Evolutionary conservation across 805 yeast genomes (phyloP).

Genomic region (Zygoascus biomembranicola): DNA sequence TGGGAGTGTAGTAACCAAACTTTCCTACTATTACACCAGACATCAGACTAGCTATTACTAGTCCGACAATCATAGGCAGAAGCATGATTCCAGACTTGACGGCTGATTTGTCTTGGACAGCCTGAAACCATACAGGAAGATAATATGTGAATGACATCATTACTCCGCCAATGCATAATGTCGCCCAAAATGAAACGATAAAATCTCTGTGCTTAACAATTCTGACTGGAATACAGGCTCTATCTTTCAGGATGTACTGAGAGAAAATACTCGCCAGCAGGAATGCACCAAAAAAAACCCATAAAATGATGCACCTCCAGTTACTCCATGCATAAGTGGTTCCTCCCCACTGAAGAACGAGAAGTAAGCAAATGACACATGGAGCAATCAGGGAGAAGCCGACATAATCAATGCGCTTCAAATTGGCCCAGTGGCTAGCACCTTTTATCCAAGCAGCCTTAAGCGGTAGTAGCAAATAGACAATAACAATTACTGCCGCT

Average conservation of each 20-base stretch:
- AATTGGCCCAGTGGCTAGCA: constrained; percentile 23
- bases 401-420: constrained; percentile 4
- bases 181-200: constrained; percentile 31
- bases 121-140: constrained; percentile 41
- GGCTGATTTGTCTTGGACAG: constrained; percentile 33
- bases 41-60: constrained; percentile 11
- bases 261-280: background rate
- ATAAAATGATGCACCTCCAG: background rate
- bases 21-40: background rate
- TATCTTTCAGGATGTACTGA: background rate
- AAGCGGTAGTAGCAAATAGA: constrained; percentile 23
- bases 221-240: background rate
- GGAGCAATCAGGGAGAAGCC: constrained; percentile 20
- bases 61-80: constrained; percentile 28
- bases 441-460: constrained; percentile 31
- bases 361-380: background rate
- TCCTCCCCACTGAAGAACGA: background rate
- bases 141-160: constrained; percentile 37
- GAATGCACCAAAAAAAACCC: background rate
- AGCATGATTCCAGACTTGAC: constrained; percentile 34
- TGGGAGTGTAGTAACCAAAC: background rate
- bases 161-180: constrained; percentile 35
- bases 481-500: constrained; percentile 24
- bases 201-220: background rate
- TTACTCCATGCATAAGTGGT: background rate